phyloP scores from a whole-genome alignment of 371 early-diverging fungal genomes.

The Mucor ambiguus region DNA sequence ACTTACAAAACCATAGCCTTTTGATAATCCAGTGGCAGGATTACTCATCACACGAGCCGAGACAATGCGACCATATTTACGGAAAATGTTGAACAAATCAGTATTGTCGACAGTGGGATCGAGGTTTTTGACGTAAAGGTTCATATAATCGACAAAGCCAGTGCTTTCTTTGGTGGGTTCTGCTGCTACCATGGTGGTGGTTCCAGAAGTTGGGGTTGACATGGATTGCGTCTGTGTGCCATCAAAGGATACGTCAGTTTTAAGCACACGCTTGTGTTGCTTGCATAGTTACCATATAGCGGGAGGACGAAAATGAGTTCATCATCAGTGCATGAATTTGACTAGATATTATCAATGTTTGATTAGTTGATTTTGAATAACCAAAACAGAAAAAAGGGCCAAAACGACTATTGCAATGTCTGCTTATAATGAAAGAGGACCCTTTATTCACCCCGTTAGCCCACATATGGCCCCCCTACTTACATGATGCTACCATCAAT shows the following conservation, averaged over 20 bases:
- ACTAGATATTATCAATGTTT: neutral
- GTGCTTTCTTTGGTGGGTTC: conserved; percentile 8
- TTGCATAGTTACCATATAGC: neutral
- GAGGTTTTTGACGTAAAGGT: conserved; percentile 52
- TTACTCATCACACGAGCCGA: conserved; percentile 53
- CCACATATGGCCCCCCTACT: neutral
- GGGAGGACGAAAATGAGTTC: neutral
- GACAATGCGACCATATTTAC: conserved; percentile 49
- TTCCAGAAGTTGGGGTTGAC: conserved; percentile 5
- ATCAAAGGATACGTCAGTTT: neutral
- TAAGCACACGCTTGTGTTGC: neutral
- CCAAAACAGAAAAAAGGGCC: conserved; percentile 3
- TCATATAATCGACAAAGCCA: conserved; percentile 34
- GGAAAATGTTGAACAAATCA: conserved; percentile 43
- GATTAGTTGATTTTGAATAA: neutral
- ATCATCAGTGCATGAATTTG: conserved; percentile 11
- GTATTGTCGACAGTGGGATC: conserved; percentile 41
- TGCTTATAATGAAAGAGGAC: neutral
- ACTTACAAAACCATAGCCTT: conserved; percentile 53
- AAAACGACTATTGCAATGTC: neutral
- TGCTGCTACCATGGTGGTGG: neutral
- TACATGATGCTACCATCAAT: conserved; percentile 25
- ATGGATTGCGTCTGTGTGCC: conserved; percentile 1
- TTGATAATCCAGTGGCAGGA: conserved; percentile 43
- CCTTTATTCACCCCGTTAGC: conserved; percentile 2